Percentiles rank a stretch among this genome's conserved stretches.
phyloP scores from a whole-genome alignment of 306 rosid species.

The Cucumis cinereus region DNA sequence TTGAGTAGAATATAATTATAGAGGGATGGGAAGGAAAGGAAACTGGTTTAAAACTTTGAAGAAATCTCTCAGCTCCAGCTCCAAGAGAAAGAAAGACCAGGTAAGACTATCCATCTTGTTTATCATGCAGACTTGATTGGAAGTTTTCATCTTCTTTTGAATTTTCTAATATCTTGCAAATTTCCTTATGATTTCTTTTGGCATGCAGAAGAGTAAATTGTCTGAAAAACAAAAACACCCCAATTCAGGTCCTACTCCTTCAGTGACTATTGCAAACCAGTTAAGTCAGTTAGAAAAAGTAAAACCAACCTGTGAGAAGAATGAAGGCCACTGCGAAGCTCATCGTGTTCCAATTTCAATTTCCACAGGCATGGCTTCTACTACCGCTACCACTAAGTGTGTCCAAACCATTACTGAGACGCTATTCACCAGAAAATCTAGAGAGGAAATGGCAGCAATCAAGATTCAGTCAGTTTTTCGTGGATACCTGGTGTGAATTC shows the following conservation, averaged over 20 bases:
- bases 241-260: constrained; percentile 23
- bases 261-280: constrained; percentile 21
- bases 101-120: constrained; percentile 18
- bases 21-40: constrained; percentile 89
- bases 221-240: constrained; percentile 61
- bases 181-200: constrained; percentile 30
- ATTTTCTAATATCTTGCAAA: constrained; percentile 12
- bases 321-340: constrained; percentile 28
- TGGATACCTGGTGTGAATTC: constrained; percentile 62
- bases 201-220: constrained; percentile 70
- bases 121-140: neutral
- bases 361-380: neutral
- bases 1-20: constrained; percentile 38
- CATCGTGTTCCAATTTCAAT: constrained; percentile 28
- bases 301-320: constrained; percentile 32
- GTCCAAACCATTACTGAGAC: constrained; percentile 19
- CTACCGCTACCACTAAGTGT: constrained; percentile 8
- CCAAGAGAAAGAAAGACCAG: constrained; percentile 59
- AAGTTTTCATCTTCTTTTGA: neutral
- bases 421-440: constrained; percentile 44
- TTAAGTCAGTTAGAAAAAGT: constrained; percentile 47
- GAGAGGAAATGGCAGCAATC: constrained; percentile 72
- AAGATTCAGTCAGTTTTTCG: constrained; percentile 87
- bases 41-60: constrained; percentile 79
- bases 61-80: constrained; percentile 83